phyloP scores from a whole-genome alignment of 805 yeast genomes.

The Kuraishia floccosa region DNA sequence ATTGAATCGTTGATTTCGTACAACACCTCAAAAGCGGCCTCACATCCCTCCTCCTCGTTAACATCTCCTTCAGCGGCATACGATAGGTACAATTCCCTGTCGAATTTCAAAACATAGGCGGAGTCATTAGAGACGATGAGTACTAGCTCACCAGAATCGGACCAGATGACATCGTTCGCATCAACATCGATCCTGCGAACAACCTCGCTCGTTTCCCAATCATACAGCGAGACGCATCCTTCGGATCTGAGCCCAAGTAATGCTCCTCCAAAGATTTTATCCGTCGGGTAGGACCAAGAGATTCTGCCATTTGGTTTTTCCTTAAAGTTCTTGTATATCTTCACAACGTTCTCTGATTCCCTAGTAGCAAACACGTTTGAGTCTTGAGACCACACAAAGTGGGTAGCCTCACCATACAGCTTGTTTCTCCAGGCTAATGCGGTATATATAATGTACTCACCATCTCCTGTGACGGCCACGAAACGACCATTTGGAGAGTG shows the following conservation, averaged over 20 bases:
- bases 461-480: slow-evolving; percentile 96
- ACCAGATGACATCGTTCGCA: slow-evolving; percentile 79
- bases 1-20: slow-evolving; percentile 74
- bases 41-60: slow-evolving; percentile 82
- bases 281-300: slow-evolving; percentile 62
- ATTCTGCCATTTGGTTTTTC: slow-evolving; percentile 55
- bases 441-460: slow-evolving; percentile 91
- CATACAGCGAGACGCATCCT: slow-evolving; percentile 80
- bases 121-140: slow-evolving; percentile 62
- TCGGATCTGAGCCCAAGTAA: slow-evolving; percentile 75
- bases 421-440: slow-evolving; percentile 98
- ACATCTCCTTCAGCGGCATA: slow-evolving; percentile 46
- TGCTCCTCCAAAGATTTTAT: slow-evolving; percentile 82
- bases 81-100: slow-evolving; percentile 52
- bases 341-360: slow-evolving; percentile 53
- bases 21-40: slow-evolving; percentile 73
- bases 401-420: slow-evolving; percentile 80
- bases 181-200: slow-evolving; percentile 88
- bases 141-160: slow-evolving; percentile 85
- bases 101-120: slow-evolving; percentile 69
- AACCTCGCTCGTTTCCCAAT: slow-evolving; percentile 81
- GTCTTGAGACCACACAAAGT: slow-evolving; percentile 93
- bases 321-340: slow-evolving; percentile 75
- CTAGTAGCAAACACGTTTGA: slow-evolving; percentile 79
- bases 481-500: slow-evolving; percentile 98